Evolutionary conservation across 2,329 filamentous ascomycete genomes (phyloP).

Genomic region (Ustilaginoidea virens): DNA sequence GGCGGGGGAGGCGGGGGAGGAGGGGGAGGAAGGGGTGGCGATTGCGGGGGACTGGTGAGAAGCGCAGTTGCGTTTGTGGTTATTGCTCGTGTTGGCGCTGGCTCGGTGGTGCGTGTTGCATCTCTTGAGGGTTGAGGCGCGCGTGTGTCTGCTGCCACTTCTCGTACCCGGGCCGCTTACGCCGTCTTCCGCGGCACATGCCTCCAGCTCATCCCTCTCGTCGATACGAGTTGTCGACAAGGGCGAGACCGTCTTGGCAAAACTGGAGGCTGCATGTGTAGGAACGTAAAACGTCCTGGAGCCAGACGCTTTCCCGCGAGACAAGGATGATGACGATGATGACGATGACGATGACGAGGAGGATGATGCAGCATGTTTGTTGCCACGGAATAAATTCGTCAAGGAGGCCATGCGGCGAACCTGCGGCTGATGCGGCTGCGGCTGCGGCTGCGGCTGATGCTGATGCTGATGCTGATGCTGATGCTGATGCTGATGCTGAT

Average conservation of each 20-base stretch:
- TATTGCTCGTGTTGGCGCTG: neutral
- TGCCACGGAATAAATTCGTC: constrained; percentile 3
- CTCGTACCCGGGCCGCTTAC: neutral
- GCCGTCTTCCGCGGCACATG: too few relatives aligned
- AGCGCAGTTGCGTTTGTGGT: too few relatives aligned
- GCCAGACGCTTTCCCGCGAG: too few relatives aligned
- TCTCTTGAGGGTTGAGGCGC: too few relatives aligned
- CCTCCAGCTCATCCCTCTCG: constrained; percentile 4
- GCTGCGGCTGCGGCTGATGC: neutral
- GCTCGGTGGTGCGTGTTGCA: too few relatives aligned
- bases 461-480: too few relatives aligned
- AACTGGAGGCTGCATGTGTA: constrained; percentile 15
- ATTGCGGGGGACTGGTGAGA: too few relatives aligned
- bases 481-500: too few relatives aligned
- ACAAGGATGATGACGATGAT: too few relatives aligned
- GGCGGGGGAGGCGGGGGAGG: too few relatives aligned
- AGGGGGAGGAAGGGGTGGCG: too few relatives aligned
- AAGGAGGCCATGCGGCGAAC: constrained; percentile 4
- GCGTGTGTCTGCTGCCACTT: neutral
- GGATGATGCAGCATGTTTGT: neutral
- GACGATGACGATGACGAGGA: too few relatives aligned
- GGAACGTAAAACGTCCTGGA: constrained; percentile 14
- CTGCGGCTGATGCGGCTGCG: neutral
- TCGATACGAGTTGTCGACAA: constrained; percentile 8
- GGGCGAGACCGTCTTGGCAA: constrained; percentile 8